A percentile compares a stretch with the other conserved stretches of the same genome.
Conservation (phyloP, 305 asterid genomes). For the Fraxinus xanthoxyloides region DNA sequence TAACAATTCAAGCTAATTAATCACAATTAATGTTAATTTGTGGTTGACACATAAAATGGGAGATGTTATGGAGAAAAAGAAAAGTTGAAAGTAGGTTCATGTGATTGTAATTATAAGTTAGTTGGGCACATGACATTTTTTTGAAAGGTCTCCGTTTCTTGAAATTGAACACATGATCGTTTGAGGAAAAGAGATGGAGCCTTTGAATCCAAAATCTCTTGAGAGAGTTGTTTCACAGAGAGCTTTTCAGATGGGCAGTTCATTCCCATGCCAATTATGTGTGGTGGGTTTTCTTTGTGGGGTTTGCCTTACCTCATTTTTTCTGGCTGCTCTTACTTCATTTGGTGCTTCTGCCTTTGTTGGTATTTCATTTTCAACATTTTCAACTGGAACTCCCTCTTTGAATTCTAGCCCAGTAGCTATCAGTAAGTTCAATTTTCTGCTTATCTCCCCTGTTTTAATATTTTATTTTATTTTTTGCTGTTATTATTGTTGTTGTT, state of each 20-base stretch:
- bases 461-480: neutral
- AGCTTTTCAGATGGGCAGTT: conserved; percentile 69
- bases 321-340: conserved; percentile 66
- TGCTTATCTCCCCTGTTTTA: neutral
- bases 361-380: conserved; percentile 38
- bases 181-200: conserved; percentile 45
- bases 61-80: conserved; percentile 8
- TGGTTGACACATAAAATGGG: conserved; percentile 15
- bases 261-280: conserved; percentile 81
- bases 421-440: conserved; percentile 29
- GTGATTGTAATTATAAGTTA: conserved; percentile 47
- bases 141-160: conserved; percentile 8
- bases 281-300: conserved; percentile 81
- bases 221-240: conserved; percentile 80
- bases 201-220: conserved; percentile 50
- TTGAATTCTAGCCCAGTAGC: conserved; percentile 31
- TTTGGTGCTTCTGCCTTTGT: conserved; percentile 49
- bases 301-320: conserved; percentile 77
- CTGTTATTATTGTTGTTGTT: neutral
- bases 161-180: conserved; percentile 20
- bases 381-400: conserved; percentile 32
- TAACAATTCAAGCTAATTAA: neutral
- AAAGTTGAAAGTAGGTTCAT: conserved; percentile 30
- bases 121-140: conserved; percentile 34
- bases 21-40: conserved; percentile 18